Conservation (phyloP, 2,329 filamentous ascomycete genomes). For the Coniochaeta sp. region DNA sequence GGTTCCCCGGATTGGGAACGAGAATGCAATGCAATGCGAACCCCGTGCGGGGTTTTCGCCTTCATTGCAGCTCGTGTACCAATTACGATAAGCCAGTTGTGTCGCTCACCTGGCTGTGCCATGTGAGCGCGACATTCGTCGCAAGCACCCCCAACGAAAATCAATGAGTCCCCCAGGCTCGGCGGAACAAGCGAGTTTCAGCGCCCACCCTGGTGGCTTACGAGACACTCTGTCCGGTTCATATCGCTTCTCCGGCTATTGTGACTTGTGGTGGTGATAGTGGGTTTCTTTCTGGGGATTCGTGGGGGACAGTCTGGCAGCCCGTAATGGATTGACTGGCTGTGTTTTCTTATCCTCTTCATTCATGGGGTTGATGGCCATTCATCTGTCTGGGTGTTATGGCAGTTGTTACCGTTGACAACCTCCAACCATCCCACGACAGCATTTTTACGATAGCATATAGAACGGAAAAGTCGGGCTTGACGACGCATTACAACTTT, state of each 20-base stretch:
- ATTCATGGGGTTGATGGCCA: not conserved
- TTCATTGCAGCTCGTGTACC: not conserved
- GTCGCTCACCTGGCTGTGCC: not conserved
- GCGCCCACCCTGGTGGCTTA: not conserved
- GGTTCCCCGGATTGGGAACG: not conserved
- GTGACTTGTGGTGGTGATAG: not conserved
- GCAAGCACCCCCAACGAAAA: not conserved
- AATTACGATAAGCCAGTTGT: not conserved
- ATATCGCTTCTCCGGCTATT: not conserved
- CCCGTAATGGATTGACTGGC: not conserved
- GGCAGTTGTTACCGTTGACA: not conserved
- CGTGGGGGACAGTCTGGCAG: not conserved
- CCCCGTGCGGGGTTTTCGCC: not conserved
- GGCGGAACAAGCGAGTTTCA: not conserved
- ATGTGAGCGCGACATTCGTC: not conserved
- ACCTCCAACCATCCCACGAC: not conserved
- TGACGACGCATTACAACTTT: not conserved
- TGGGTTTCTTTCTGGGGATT: not conserved
- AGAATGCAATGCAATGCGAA: not conserved
- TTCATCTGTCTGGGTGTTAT: not conserved
- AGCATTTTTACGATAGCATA: not conserved
- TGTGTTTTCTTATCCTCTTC: not conserved
- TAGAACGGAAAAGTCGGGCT: not conserved
- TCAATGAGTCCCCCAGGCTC: not conserved
- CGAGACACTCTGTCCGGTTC: not conserved